Evolutionary conservation across 768 basidiomycete genomes (phyloP), one percentile per base, ranked within the genome.

Genomic region (Epithele typhae): DNA sequence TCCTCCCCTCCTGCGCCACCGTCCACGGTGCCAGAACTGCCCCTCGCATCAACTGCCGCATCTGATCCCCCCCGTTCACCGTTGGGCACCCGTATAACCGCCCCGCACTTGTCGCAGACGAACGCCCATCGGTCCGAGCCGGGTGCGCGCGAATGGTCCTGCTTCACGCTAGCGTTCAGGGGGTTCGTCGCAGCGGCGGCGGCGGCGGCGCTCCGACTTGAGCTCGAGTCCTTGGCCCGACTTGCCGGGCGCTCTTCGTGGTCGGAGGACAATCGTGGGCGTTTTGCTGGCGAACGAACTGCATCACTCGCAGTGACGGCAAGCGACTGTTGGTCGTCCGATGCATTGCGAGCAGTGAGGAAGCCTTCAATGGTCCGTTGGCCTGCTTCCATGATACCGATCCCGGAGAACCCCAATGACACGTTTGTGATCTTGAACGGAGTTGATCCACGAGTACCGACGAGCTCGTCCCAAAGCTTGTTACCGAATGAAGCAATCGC

Each of bases 311-410:
- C 21, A 4, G 24, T 25, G 24, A 3, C 23, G n/a, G 45, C 12
- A 5, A 24, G 5, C 11, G 38, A 33, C 25, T 36, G 21, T 30
- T 46, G 38, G 43, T 53, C 54, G 43, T 58, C 33, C 63, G 59
- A 18, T 53, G 64, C 8, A 65, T 25, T 46, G 12, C 37, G 37
- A 3, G 51, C 43, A 9, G 72, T 76, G 48, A 99, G 80, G 66
- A 98, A 99, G 1, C 84, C 81, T 62, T 95, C 87, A 45, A 99
- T 95, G 25, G 78, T 84, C 51, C 77, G 78, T 62, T 97, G 95
- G 11, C 94, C 94, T 1, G 70, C 66, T 60, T 92, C 91, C 35
- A 78, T 66, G 1, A 73, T 68, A 55, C 86, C 90, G 32, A 96
- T 78, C 2, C 89, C 89, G 5, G 82, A 77, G 57, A 96, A 92